Evolutionary conservation across 148 eudicot species (phyloP).

Genomic region (Dysphania ambrosioides): DNA sequence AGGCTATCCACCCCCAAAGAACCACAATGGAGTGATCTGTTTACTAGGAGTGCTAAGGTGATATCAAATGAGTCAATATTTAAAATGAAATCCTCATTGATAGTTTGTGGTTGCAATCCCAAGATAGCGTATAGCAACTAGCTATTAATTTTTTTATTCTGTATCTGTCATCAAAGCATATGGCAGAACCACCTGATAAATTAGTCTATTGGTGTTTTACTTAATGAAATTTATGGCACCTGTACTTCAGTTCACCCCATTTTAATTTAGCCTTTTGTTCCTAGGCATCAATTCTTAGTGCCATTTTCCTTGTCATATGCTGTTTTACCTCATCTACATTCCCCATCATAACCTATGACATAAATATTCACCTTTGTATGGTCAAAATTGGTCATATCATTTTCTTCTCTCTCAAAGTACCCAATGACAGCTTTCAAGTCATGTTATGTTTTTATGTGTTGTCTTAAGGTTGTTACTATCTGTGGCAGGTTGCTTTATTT

Average conservation of each 20-base stretch:
- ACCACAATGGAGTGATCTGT: background rate
- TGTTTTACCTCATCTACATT: background rate
- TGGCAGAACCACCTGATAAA: background rate
- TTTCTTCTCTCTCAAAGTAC: background rate
- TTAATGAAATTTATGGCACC: background rate
- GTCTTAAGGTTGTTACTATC: slow-evolving; percentile 10
- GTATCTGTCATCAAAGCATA: too few relatives aligned
- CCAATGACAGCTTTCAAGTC: background rate
- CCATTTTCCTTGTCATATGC: background rate
- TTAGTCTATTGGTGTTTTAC: background rate
- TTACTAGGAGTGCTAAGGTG: background rate
- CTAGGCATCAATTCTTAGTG: background rate
- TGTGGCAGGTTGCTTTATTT: slow-evolving; percentile 72
- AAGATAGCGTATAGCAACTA: background rate
- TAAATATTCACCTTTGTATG: too few relatives aligned
- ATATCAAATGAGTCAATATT: background rate
- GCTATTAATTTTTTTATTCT: too few relatives aligned
- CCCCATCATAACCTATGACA: background rate
- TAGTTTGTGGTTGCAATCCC: background rate
- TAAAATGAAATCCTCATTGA: background rate
- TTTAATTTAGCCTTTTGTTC: background rate
- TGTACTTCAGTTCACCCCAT: background rate
- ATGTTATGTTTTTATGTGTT: background rate
- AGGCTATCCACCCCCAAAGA: too few relatives aligned
- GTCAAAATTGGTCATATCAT: background rate